Evolutionary conservation across 257 asterid genomes (phyloP), one percentile per base, ranked within the genome.

Genomic region (Nicotiana benthamiana): DNA sequence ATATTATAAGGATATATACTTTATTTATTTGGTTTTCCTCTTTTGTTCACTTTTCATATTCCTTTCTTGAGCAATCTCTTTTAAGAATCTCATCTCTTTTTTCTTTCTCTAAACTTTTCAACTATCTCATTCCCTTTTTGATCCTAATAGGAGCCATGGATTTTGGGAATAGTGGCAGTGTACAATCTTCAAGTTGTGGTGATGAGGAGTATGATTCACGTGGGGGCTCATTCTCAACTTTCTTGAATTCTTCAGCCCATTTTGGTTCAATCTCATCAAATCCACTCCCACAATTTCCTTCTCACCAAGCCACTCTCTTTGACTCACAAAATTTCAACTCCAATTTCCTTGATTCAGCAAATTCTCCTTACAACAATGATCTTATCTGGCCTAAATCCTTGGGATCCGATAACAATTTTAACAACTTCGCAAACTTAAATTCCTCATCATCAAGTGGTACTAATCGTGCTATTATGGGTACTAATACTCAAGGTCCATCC

Each of bases 31-130:
- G 36, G 54, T 52, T 77, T 68, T 56, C 75, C 40, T 80, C 56
- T 82, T 59, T 82, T 9, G 46, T 20, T 82, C 60, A 52, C 81
- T 26, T 80, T 57, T 40, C 48, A 59, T 22, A 48, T 34, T 51
- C 63, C 43, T 79, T 40, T 67, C 18, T 53, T 81, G 78, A 79
- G 57, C 67, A 24, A 36, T 62, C 54, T 57, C 75, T 60, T 54
- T 54, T 17, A 36, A 36, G 76, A 68, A 68, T 10, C 54, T 48
- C 34, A 70, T 70, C 15, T 46, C 9, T 2, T 53, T 61, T 81
- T 75, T 81, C 54, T 59, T 81, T 84, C 76, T 5, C 79, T 43
- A 65, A 65, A 80, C 82, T 81, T 77, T 81, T 65, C 75, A 77
- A 68, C 84, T 20, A 27, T 81, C 80, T 74, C 51, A 76, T 56